Conservation (phyloP, 768 basidiomycete species). For the Stropharia rugosoannulata region DNA sequence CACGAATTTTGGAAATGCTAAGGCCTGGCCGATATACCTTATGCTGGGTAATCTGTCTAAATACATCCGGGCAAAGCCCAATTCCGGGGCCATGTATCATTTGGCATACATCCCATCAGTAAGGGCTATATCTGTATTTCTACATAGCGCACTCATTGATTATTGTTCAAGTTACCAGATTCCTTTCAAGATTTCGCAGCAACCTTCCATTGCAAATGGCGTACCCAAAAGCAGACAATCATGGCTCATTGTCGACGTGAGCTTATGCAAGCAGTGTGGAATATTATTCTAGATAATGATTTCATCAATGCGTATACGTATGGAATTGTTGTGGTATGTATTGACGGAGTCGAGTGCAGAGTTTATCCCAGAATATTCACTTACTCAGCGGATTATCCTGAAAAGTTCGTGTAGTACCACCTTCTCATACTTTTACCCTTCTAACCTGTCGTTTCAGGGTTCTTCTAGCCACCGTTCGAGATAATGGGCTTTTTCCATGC, state of each 20-base stretch:
- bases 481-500: too few species aligned
- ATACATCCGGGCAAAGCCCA: conserved; percentile 28
- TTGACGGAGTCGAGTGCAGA: conserved; percentile 27
- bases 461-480: conserved; percentile 32
- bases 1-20: conserved; percentile 29
- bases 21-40: conserved; percentile 39
- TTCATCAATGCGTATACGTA: conserved; percentile 26
- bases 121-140: too few species aligned
- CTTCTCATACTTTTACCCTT: neutral
- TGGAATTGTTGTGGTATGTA: conserved; percentile 31
- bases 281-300: conserved; percentile 12
- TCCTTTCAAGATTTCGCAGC: too few species aligned
- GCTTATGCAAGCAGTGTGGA: conserved; percentile 17
- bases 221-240: too few species aligned
- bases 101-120: too few species aligned
- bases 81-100: too few species aligned
- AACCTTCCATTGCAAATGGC: too few species aligned
- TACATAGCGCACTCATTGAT: too few species aligned
- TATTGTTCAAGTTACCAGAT: too few species aligned
- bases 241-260: conserved; percentile 21
- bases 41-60: conserved; percentile 42
- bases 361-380: conserved; percentile 32
- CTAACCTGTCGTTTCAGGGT: conserved; percentile 22
- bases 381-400: conserved; percentile 39
- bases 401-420: conserved; percentile 30